Base-by-base conservation (phyloP, 768 basidiomycete species). In the Asterophora lycoperdoides region DNA sequence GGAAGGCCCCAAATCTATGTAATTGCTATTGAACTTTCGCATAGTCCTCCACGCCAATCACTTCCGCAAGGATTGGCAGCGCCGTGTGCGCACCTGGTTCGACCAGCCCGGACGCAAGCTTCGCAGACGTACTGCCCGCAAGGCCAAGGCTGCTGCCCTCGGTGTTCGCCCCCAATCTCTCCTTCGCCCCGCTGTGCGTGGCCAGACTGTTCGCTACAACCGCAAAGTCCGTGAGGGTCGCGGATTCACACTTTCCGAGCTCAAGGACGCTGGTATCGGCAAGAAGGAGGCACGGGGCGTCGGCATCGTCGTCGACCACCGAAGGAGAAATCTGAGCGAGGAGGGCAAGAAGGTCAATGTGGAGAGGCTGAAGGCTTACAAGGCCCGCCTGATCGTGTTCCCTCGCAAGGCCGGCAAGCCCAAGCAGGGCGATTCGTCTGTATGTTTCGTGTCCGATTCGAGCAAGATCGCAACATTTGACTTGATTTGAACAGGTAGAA, bases 11-110 rank as follows among this genome's bases (percentile, higher is more conserved):
- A 48, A 35, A 30, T 34, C 26, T 39, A 32, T 41, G 14, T 18
- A 41, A 14, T 9, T 48, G n/a, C 33, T 52, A 18, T 41, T 28
- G 14, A 49, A 38, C 13, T 37, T 19, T 41, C 37, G 36, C 30
- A 19, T 37, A 89, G 90, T 89, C 76, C 89, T 95, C 70, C 93
- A 83, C 75, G 80, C 71, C 61, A 93, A 93, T 73, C 93, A 96
- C 70, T 93, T 93, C 82, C 90, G 84, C 78, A 98, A 98, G 84
- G 94, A 98, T 70, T 98, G 94, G 94, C 95, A 98, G 72, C 80
- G 85, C 65, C 88, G 87, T 57, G 93, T 95, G 61, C 86, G 86
- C 72, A 95, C 92, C 66, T 93, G 94, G 94, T 98, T 98, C 69
- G 89, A 98, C 78, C 96, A 99, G 75, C 93, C 96, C 49, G 95